Conservation (phyloP, 371 early-diverging fungal genomes). For the Smittium culicis region DNA sequence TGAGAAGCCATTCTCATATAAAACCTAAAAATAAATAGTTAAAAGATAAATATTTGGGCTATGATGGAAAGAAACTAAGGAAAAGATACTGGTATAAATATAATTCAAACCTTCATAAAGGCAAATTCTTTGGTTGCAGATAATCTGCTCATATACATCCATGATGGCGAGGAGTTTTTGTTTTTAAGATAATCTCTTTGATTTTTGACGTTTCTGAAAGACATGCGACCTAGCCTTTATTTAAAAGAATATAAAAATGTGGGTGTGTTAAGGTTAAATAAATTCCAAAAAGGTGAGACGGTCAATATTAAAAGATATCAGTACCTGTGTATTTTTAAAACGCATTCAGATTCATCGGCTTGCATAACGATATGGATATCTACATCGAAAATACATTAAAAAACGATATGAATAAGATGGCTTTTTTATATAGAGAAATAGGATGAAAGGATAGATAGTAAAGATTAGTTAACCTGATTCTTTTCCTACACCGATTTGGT, state of each 20-base stretch:
- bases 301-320: background rate
- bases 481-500: slow-evolving; percentile 99
- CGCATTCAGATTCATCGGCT: slow-evolving; percentile 1
- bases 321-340: slow-evolving; percentile 8
- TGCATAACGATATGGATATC: slow-evolving; percentile 10
- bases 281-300: too few species aligned
- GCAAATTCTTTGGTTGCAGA: slow-evolving; percentile 95
- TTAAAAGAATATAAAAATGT: slow-evolving; percentile 57
- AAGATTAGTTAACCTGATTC: slow-evolving; percentile 49
- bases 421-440: background rate
- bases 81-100: slow-evolving; percentile 13
- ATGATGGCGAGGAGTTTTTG: slow-evolving; percentile 59
- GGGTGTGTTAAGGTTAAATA: background rate
- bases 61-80: background rate
- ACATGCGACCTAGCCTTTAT: slow-evolving; percentile 91
- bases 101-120: slow-evolving; percentile 88
- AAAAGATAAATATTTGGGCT: background rate
- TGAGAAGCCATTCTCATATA: slow-evolving; percentile 85
- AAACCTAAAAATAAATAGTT: slow-evolving; percentile 11
- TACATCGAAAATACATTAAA: background rate
- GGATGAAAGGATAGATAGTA: slow-evolving; percentile 12
- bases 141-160: slow-evolving; percentile 96
- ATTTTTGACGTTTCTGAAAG: slow-evolving; percentile 94
- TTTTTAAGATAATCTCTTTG: slow-evolving; percentile 94
- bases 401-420: background rate